phyloP scores from a whole-genome alignment of 2,329 filamentous ascomycete species.

The Akanthomyces uredinophilus region DNA sequence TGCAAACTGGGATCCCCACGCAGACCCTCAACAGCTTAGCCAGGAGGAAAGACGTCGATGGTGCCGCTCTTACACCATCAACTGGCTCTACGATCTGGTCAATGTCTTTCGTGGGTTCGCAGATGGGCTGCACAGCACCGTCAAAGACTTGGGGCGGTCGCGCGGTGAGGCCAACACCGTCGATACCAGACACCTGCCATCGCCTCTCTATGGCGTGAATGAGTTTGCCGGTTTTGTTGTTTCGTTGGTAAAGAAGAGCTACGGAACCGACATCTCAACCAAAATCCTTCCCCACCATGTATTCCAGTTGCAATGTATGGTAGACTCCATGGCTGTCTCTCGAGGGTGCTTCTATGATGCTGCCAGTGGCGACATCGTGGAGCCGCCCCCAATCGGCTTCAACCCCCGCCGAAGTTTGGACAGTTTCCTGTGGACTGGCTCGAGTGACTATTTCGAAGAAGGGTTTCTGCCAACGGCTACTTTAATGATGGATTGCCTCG shows the following conservation, averaged over 20 bases:
- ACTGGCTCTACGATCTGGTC: conserved; percentile 48
- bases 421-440: conserved; percentile 35
- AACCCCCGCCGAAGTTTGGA: conserved; percentile 36
- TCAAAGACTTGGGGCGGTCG: too few relatives aligned
- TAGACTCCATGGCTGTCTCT: conserved; percentile 41
- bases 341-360: conserved; percentile 37
- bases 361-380: conserved; percentile 29
- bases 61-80: conserved; percentile 44
- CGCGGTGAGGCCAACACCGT: conserved; percentile 24
- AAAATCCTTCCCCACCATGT: conserved; percentile 43
- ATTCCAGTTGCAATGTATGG: conserved; percentile 46
- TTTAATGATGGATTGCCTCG: background rate
- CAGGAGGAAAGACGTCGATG: conserved; percentile 37
- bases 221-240: conserved; percentile 42
- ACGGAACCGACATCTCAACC: conserved; percentile 30
- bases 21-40: conserved; percentile 34
- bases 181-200: conserved; percentile 26
- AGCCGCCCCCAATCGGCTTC: conserved; percentile 30
- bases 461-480: conserved; percentile 15
- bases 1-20: conserved; percentile 35
- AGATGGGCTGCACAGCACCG: too few relatives aligned
- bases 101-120: conserved; percentile 42
- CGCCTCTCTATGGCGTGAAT: conserved; percentile 38
- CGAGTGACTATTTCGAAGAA: conserved; percentile 17
- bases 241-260: conserved; percentile 39